Evolutionary conservation across 768 basidiomycete genomes (phyloP).

Genomic region (Suillus sp.): DNA sequence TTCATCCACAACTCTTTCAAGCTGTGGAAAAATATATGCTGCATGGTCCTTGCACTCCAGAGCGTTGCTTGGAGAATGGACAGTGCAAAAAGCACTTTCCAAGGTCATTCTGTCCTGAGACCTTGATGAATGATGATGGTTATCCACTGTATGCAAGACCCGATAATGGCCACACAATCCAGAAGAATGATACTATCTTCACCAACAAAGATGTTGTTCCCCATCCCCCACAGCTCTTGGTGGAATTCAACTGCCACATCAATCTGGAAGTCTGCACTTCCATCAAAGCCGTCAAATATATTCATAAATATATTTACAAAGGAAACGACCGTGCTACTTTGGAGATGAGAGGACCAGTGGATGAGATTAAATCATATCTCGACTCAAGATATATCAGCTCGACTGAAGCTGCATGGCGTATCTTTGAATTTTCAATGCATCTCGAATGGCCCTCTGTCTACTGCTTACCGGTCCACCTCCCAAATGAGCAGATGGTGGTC

Average conservation of each 20-base stretch:
- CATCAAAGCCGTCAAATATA: too few relatives aligned
- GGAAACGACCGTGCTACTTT: too few relatives aligned
- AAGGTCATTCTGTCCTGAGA: conserved; percentile 38
- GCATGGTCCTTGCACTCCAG: conserved; percentile 44
- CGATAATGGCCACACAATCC: conserved; percentile 35
- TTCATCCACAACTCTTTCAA: conserved; percentile 42
- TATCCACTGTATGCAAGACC: conserved; percentile 42
- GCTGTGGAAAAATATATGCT: conserved; percentile 44
- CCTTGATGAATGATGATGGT: conserved; percentile 40
- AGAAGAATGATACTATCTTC: conserved; percentile 23
- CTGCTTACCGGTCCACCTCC: conserved; percentile 45
- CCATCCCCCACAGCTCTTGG: conserved; percentile 37
- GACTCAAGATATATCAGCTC: too few relatives aligned
- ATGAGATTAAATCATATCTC: too few relatives aligned
- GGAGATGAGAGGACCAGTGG: too few relatives aligned
- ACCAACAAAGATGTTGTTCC: conserved; percentile 48
- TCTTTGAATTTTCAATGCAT: too few relatives aligned
- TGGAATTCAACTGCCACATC: too few relatives aligned
- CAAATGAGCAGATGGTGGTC: conserved; percentile 37
- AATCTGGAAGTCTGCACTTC: too few relatives aligned
- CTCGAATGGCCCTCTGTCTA: too few relatives aligned
- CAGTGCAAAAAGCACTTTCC: conserved; percentile 47
- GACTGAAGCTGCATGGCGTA: too few relatives aligned
- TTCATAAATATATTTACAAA: too few relatives aligned
- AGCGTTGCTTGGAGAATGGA: conserved; percentile 43